Evolutionary conservation across 1,139 yeast genomes (phyloP), one percentile per base, ranked within the genome.

Genomic region (Blastobotrys serpentis): DNA sequence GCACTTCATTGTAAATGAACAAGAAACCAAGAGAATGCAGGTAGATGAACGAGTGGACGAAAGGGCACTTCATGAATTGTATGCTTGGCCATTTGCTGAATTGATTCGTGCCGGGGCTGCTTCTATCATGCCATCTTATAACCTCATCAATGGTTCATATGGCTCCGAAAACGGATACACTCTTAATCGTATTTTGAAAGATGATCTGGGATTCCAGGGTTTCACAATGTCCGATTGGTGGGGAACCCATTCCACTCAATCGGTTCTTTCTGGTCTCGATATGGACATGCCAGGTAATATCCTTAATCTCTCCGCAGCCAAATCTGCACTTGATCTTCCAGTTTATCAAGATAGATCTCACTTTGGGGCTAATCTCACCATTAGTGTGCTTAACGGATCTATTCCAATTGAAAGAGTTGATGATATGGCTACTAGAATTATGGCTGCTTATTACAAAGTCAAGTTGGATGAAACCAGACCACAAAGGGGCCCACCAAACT

Each of bases 211-310:
- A 1, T 82, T 81, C 59, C 84, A 81, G 63, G 87, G 86, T 0
- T 80, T 79, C 61, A 82, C 81, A 4, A 75, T 81, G 49, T 75
- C 83, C 26, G 86, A 81, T 59, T 81, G 86, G 85, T 80, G 79
- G 21, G 86, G 83, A 2, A 53, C 52, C 29, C 81, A 77, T 52
- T 64, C 77, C 14, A 78, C 80, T 3, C 71, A 73, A 47, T 73
- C 83, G 0, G 79, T 79, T 0, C 65, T 78, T 23, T 74, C 84
- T 1, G 87, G 87, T 1, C 66, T 79, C 42, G 86, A 82, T 64
- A 78, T 82, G 84, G 71, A 77, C 3, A 81, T 82, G 86, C 86
- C 86, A 0, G 85, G 84, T 21, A 81, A 77, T 50, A 67, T 75
- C 1, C 72, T 72, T 52, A 10, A 23, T 10, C 6, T 10, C 26